Evolutionary conservation across 208 protist genomes (phyloP), one percentile per base, ranked within the genome.

Genomic region (Wallacemonas rigidus): DNA sequence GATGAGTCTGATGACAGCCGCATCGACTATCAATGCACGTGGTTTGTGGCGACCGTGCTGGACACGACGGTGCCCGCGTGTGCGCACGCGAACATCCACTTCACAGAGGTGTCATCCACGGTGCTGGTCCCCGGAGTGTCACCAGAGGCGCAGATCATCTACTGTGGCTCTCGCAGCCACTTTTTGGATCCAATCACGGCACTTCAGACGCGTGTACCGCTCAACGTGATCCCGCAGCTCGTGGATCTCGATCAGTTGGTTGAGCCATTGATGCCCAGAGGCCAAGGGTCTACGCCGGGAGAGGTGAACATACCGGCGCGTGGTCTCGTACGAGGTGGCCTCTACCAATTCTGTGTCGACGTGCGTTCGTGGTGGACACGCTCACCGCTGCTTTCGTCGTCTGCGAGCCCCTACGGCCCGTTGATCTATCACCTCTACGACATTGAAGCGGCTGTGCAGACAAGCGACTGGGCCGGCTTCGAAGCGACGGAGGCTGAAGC

Each of bases 271-370:
- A 65, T 65, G 60, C 41, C 38, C 6, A 9, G 6, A 8, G 41
- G 40, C 7, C 41, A 48, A 6, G 60, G 60, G 3, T 65, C 60
- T 41, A 45, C 64, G 4, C 6, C 38, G 3, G 47, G 17, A 7
- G 9, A 48, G 12, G 35, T 69, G 3, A 47, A 71, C 53, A 72
- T 71, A 0, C 72, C 79, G 35, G 51, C 47, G 0, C 72, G 73
- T 6, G 64, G 58, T 44, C n/a, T 69, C 12, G 44, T 81, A 11
- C 38, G 60, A 8, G 60, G 7, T 6, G 60, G 60, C 11, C 14
- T 65, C 8, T 86, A 82, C 68, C 81, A 86, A 63, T 86, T 75
- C 67, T 86, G 81, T 62, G 72, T 82, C 26, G 81, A 86, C 4
- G 77, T 86, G 3, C 41, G 63, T 1, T 69, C 26, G 38, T 65